Evolutionary conservation across 1,284 basidiomycete species (phyloP), one percentile per base, ranked within the genome.

Genomic region (Blastosporella zonata): DNA sequence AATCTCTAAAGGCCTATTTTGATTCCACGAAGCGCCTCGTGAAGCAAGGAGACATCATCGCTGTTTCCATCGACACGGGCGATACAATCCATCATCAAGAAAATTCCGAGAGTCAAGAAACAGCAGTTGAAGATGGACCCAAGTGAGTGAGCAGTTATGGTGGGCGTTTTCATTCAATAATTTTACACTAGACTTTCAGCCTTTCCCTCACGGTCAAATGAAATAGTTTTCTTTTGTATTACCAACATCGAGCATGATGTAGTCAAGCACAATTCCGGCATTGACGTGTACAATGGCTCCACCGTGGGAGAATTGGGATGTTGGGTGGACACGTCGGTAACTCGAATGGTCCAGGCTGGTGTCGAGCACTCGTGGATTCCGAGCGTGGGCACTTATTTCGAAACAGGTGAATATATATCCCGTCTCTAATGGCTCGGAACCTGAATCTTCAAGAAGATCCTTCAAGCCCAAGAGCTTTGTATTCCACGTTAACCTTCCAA

Each of bases 1-100:
- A 73, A 10, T 82, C 84, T 3, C 68, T 98, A 52, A 87, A 83
- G 49, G 52, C 63, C 2, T 81, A 89, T 62, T 93, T 97, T 61
- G 71, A 78, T 31, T 62, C 64, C 0, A 66, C 68, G 0, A 78
- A 72, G 51, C 76, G 83, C 27, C 68, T 97, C 17, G 75, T 96
- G 10, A 85, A 87, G 62, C 73, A 79, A 49, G 92, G 91, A 0
- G 95, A 98, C 64, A 60, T 96, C 13, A 78, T 99, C 41, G 79
- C 84, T 1, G 74, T 97, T 3, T 71, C 77, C 0, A 76, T 96
- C 22, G 77, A 86, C 55, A 74, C 79, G 1, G 79, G 83, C 45
- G 65, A 50, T 28, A 41, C 47, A n/a, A 17, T 45, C 12, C 37
- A 52, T 21, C n/a, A 25, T 20, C 27, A 46, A 23, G 41, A 43